Evolutionary conservation across 192 early-diverging fungal genomes (phyloP).

Genomic region (Chytriomyces hyalinus): DNA sequence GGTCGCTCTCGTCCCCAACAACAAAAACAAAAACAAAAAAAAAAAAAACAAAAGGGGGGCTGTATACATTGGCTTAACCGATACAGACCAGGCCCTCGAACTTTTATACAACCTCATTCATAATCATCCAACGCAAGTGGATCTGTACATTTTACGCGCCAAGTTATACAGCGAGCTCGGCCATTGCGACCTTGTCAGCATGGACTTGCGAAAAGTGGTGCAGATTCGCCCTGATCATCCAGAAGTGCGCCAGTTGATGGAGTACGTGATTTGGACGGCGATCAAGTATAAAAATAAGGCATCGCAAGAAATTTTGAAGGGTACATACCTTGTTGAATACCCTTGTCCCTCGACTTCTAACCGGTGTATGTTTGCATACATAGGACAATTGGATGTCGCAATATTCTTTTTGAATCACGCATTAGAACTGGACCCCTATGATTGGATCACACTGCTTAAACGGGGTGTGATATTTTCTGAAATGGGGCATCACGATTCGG

Average conservation of each 20-base stretch:
- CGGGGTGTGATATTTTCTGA: conserved; percentile 53
- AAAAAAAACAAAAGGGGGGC: conserved; percentile 20
- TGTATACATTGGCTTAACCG: conserved; percentile 41
- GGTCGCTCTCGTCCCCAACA: too few species aligned
- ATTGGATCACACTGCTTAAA: conserved; percentile 51
- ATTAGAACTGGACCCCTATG: conserved; percentile 53
- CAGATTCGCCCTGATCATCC: conserved; percentile 45
- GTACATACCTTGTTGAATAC: neutral
- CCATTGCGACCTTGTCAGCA: conserved; percentile 47
- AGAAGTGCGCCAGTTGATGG: conserved; percentile 44
- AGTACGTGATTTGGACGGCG: conserved; percentile 43
- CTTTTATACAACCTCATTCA: conserved; percentile 48
- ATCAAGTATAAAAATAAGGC: conserved; percentile 57
- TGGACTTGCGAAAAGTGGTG: conserved; percentile 45
- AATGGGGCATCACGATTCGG: conserved; percentile 50
- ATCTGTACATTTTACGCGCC: conserved; percentile 54
- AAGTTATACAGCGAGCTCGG: conserved; percentile 49
- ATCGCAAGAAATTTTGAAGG: conserved; percentile 49
- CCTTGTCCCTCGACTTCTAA: too few species aligned
- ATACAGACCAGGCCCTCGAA: conserved; percentile 45
- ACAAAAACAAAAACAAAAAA: too few species aligned
- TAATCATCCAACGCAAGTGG: conserved; percentile 32
- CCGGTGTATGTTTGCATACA: neutral
- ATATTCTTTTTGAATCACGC: conserved; percentile 55
- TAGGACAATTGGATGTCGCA: conserved; percentile 35